Evolutionary conservation across 139 green algal genomes (phyloP), one percentile per base, ranked within the genome.

Genomic region (Micractinium conductrix): DNA sequence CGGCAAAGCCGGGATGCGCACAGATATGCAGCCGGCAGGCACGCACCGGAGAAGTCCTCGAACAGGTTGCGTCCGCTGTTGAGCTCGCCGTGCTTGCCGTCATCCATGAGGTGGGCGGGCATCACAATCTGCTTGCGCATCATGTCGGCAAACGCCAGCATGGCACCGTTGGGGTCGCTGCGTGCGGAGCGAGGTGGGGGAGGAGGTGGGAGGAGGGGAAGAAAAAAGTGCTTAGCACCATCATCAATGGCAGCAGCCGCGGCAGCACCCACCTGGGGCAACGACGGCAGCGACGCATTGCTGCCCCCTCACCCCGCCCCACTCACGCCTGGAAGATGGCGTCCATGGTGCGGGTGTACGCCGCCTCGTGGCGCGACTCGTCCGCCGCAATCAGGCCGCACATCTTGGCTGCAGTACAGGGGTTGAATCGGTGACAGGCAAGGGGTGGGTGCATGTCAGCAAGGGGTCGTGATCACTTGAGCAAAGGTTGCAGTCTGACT

Each of bases 91-190:
- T 98, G 97, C 89, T 95, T 84, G 33, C 86, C 87, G 90, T 99
- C 97, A 83, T 98, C 85, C 97, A 99, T 82, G 22, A 82, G 58
- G 58, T 82, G 76, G 12, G 97, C 97, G 14, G 97, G 97, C 97
- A 99, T 99, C 22, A 98, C 95, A 86, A 99, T 99, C 92, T 98
- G 94, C 92, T 99, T 99, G 63, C 86, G 89, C 96, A 99, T 99
- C 97, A 99, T 99, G 92, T 99, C 97, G 19, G 90, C 94, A 87
- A 99, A 99, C 0, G 94, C 95, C 21, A 98, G 73, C 90, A 98
- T 96, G 38, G 97, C 89, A 79, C 95, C 95, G 69, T 94, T 84
- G 55, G 95, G 95, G 87, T 99, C 97, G 30, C 87, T 91, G 83
- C 76, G 37, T 4, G 22, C 19, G 38, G 19, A 5, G 14, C 1